Conservation (phyloP, 2,329 filamentous ascomycete species). For the Phoma sp. region DNA sequence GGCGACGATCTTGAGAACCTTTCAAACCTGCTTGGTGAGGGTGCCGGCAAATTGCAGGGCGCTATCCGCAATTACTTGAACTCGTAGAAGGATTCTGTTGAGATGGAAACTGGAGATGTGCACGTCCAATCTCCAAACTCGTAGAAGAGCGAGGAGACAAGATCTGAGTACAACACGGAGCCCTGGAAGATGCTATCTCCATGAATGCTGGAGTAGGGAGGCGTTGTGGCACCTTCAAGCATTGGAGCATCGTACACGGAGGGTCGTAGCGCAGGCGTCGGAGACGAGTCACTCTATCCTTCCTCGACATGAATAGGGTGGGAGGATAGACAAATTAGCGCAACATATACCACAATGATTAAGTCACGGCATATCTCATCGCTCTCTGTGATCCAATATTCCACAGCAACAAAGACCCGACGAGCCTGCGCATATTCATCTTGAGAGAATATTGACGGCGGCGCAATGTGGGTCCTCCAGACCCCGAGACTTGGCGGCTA, state of each 20-base stretch:
- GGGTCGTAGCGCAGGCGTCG: background rate
- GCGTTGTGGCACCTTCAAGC: background rate
- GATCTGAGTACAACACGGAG: slow-evolving; percentile 4
- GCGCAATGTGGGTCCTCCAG: background rate
- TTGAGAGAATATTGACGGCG: too few relatives aligned
- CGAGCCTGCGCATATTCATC: too few relatives aligned
- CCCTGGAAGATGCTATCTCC: slow-evolving; percentile 9
- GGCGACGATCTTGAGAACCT: slow-evolving; percentile 95
- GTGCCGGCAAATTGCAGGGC: slow-evolving; percentile 79
- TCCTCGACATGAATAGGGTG: too few relatives aligned
- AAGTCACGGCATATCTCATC: too few relatives aligned
- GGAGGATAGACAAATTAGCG: too few relatives aligned
- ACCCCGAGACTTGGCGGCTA: slow-evolving; percentile 1
- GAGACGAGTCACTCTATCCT: too few relatives aligned
- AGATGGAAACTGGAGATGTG: background rate
- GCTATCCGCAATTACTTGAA: slow-evolving; percentile 50
- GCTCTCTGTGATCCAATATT: too few relatives aligned
- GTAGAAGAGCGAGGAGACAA: background rate
- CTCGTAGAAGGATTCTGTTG: slow-evolving; percentile 35
- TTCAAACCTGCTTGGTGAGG: slow-evolving; percentile 81
- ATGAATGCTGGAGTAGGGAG: background rate
- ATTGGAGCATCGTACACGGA: background rate
- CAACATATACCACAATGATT: too few relatives aligned
- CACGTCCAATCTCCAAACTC: background rate
- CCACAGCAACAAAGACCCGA: too few relatives aligned